phyloP scores from a whole-genome alignment of 495 filamentous ascomycete species.

The Bacidia gigantensis region DNA sequence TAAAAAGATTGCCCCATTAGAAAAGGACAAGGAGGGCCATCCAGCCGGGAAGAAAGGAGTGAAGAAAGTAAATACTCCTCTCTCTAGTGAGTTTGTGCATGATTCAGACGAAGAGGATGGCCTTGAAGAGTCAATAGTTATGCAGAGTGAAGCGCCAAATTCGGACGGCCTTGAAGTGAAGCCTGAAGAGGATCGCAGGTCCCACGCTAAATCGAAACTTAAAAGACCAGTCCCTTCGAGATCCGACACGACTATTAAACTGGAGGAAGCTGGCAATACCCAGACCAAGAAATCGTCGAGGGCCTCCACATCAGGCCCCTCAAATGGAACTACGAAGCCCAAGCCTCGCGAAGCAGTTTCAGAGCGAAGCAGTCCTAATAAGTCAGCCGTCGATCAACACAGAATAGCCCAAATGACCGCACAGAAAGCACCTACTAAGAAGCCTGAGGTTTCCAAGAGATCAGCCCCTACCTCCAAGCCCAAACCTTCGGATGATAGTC shows the following conservation, averaged over 20 bases:
- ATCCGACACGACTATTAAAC: conserved; percentile 8
- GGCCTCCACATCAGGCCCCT: background rate
- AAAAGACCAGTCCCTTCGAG: background rate
- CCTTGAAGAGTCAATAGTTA: conserved; percentile 32
- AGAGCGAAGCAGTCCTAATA: background rate
- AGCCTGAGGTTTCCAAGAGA: conserved; percentile 15
- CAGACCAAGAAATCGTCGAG: background rate
- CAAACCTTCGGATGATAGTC: conserved; percentile 5
- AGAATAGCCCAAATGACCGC: background rate
- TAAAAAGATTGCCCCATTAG: conserved; percentile 34
- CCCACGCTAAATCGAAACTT: too few species aligned
- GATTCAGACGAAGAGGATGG: conserved; percentile 65
- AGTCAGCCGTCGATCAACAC: background rate
- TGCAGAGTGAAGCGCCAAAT: conserved; percentile 21
- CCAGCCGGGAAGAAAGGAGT: conserved; percentile 31
- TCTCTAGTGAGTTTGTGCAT: conserved; percentile 62
- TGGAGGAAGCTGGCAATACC: conserved; percentile 10
- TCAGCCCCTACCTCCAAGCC: conserved; percentile 5
- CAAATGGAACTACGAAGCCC: background rate
- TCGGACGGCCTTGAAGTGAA: too few species aligned
- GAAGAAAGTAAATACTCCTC: conserved; percentile 44
- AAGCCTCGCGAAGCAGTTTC: background rate
- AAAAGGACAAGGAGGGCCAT: conserved; percentile 30
- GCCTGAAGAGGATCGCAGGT: too few species aligned
- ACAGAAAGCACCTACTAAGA: conserved; percentile 24